A percentile compares a stretch with the other conserved stretches of the same genome.
These are phyloP conservation scores for Pichia kluyveri DNA, from an alignment of 805 yeast genomes.

Conservation along the genomic window DNA sequence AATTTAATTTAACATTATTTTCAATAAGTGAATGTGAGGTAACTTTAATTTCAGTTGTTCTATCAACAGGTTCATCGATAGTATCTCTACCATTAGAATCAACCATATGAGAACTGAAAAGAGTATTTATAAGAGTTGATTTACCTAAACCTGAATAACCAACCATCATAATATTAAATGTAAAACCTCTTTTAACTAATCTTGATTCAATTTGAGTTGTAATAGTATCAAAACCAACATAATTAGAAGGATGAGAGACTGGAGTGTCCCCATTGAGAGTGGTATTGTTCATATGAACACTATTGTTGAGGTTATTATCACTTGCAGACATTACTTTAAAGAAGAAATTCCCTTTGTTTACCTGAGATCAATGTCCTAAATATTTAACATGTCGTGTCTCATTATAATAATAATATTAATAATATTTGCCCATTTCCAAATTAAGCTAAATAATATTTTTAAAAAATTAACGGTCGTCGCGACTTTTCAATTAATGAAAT, in stretches of 20 bases:
- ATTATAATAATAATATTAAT: too few relatives aligned
- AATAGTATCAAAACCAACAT: constrained; percentile 95
- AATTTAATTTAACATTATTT: constrained; percentile 76
- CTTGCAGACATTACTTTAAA: too few relatives aligned
- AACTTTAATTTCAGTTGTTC: constrained; percentile 78
- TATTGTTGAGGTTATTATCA: not conserved
- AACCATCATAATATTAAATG: constrained; percentile 88
- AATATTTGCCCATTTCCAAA: too few relatives aligned
- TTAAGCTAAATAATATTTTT: too few relatives aligned
- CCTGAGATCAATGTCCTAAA: too few relatives aligned
- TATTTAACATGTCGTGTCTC: too few relatives aligned
- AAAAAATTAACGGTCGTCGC: too few relatives aligned
- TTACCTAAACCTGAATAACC: constrained; percentile 94
- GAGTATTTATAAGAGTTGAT: constrained; percentile 82
- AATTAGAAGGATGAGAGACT: constrained; percentile 50
- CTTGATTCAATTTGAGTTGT: constrained; percentile 92
- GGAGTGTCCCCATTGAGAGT: not conserved
- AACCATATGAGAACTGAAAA: constrained; percentile 76
- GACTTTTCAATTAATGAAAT: too few relatives aligned
- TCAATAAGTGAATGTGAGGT: constrained; percentile 66
- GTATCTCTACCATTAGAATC: constrained; percentile 64
- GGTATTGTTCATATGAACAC: too few relatives aligned
- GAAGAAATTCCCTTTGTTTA: too few relatives aligned
- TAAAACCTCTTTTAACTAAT: constrained; percentile 85
- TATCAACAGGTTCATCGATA: constrained; percentile 64